A percentile compares a stretch with the other conserved stretches of the same genome.
Evolutionary conservation across 179 eudicot genomes (phyloP).

Genomic region (Corrigiola litoralis): DNA sequence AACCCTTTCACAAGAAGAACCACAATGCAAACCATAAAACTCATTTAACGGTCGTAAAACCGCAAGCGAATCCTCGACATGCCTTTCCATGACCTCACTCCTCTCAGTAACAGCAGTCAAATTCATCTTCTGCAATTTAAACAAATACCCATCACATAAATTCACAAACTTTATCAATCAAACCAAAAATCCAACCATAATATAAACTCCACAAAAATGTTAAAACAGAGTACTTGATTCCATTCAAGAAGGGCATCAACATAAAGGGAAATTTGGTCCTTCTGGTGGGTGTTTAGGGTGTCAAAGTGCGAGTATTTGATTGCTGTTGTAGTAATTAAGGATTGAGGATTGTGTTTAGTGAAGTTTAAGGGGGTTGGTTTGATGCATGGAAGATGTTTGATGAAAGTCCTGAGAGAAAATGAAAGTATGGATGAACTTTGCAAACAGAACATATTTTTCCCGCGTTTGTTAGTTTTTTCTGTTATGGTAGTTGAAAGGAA

Average conservation of each 20-base stretch:
- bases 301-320: slow-evolving; percentile 5
- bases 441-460: slow-evolving; percentile 34
- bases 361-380: slow-evolving; percentile 15
- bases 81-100: slow-evolving; percentile 81
- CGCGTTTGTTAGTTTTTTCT: slow-evolving; percentile 3
- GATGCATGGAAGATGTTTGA: slow-evolving; percentile 63
- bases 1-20: slow-evolving; percentile 39
- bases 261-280: slow-evolving; percentile 51
- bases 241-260: slow-evolving; percentile 78
- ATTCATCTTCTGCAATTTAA: slow-evolving; percentile 69
- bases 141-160: too few relatives aligned
- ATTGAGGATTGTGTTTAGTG: slow-evolving; percentile 17
- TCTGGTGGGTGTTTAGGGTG: slow-evolving; percentile 14
- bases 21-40: slow-evolving; percentile 48
- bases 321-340: slow-evolving; percentile 5
- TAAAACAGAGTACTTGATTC: slow-evolving; percentile 59
- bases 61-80: slow-evolving; percentile 82
- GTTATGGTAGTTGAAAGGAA: neutral
- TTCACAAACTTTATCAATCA: too few relatives aligned
- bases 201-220: neutral
- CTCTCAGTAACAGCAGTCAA: slow-evolving; percentile 70
- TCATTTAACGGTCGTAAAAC: slow-evolving; percentile 57
- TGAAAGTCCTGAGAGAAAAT: slow-evolving; percentile 52
- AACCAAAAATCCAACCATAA: neutral
- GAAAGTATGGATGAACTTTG: slow-evolving; percentile 10